Base-by-base conservation (phyloP, 768 basidiomycete genomes). In the Tubosaeta brunneosetosa region DNA sequence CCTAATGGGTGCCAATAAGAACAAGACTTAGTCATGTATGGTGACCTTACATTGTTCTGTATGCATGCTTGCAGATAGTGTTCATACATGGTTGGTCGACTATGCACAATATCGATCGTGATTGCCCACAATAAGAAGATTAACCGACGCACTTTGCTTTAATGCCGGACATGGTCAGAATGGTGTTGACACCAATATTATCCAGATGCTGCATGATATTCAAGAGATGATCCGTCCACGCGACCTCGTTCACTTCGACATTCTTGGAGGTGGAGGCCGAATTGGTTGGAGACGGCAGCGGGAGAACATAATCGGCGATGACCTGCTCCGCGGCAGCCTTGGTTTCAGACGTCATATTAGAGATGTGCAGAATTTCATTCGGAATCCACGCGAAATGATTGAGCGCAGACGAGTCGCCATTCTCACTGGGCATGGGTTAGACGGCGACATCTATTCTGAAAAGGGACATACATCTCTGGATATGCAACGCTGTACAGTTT, bases 321-420 rank as follows among this genome's bases (percentile, higher is more conserved):
- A 84, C 77, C 44, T 83, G 74, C 61, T 92, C 89, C 11, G 87
- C 81, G 2, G 82, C 66, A 19, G 78, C 64, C 85, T 82, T 80
- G 40, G 83, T 75, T 60, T 91, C 88, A 0, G 67, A 34, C 13
- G 74, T 77, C 16, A 77, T 66, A n/a, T 73, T 69, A 9, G 77
- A 73, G 55, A 79, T 77, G 38, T 77, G 75, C 9, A 94, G 72
- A 29, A 98, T 73, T 37, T 77, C 73, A 26, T 85, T 77, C 0
- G 97, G 94, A 55, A 99, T 97, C 97, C 97, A 99, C 0, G 82
- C 83, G 62, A 98, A 97, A 43, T 94, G 89, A 14, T 73, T 61
- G 29, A 86, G 77, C 2, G 92, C 92, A 1, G 80, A 73, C 2
- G 77, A 70, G 49, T 93, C 90, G 37, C 84, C 82, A 53, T 84